Base-by-base conservation (phyloP, 2,329 filamentous ascomycete genomes). In the Aspergillus sp. region DNA sequence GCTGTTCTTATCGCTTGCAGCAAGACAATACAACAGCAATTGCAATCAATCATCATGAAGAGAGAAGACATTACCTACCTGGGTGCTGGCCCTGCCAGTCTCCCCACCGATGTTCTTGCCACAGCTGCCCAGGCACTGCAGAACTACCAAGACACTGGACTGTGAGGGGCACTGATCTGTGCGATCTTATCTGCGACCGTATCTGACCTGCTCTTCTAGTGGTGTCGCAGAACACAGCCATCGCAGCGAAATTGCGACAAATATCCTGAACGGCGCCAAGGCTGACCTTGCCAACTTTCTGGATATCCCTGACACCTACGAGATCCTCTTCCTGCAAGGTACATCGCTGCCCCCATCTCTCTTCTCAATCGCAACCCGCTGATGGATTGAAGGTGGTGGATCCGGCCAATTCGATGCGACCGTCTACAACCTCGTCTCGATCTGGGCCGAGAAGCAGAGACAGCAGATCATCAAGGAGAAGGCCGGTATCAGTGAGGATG, bases 201-300 rank as follows among this genome's bases (percentile, higher is more conserved):
- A 11, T 36, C 61, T 63, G 17, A 59, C 41, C 48, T 59, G 32
- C 19, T 48, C 47, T 21, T 61, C 17, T 58, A 68, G 66, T 57
- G 92, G 92, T 55, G 84, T 97, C 47, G 91, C 90, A 64, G 94
- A 98, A 78, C 91, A 96, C 75, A 94, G 90, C 8, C 94, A 98
- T 76, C 90, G 94, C 65, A 96, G 91, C 13, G 82, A 86, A 62
- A 84, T 90, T 48, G 94, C 94, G 25, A 85, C 86, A 64, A 85
- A 88, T 64, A 92, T 98, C 70, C 85, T 98, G 67, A 88, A 90
- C 64, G 84, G 90, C 65, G 85, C 91, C 64, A 95, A 96, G 75
- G 84, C 86, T 36, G 87, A 90, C 64, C 84, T 98, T 10, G 83
- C 84, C 38, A 81, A 80, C 21, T 89, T 91, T 67, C 88, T 96